A percentile compares a stretch with the other conserved stretches of the same genome.
phyloP scores from a whole-genome alignment of 2,329 filamentous ascomycete genomes.

The Drechslera avenae region DNA sequence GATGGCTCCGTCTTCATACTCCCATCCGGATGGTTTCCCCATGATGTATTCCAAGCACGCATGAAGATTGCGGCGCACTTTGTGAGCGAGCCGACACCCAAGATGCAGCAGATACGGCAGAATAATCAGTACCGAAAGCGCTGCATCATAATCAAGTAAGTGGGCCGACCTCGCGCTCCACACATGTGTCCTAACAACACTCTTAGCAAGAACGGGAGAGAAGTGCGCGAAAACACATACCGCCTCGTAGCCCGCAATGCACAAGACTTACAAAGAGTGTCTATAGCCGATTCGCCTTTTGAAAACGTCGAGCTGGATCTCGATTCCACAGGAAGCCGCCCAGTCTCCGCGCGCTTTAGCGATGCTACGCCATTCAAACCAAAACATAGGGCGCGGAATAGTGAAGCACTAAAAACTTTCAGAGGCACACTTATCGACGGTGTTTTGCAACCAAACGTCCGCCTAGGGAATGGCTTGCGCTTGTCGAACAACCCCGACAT shows the following conservation, averaged over 20 bases:
- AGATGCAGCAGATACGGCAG: conserved; percentile 10
- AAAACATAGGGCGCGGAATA: not conserved
- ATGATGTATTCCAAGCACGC: conserved; percentile 20
- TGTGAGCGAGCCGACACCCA: conserved; percentile 13
- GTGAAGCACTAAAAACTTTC: conserved; percentile 17
- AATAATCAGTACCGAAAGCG: conserved; percentile 6
- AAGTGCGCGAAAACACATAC: not conserved
- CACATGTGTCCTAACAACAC: not conserved
- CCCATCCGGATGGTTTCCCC: conserved; percentile 7
- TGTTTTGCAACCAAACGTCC: conserved; percentile 28
- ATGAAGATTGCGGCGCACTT: conserved; percentile 24
- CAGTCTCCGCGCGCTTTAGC: conserved; percentile 6
- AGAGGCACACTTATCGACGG: conserved; percentile 28
- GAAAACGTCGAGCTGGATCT: conserved; percentile 12
- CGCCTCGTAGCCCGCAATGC: conserved; percentile 19
- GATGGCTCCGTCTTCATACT: conserved; percentile 30
- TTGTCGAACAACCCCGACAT: conserved; percentile 6
- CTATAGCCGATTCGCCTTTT: conserved; percentile 10
- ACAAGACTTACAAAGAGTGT: conserved; percentile 10
- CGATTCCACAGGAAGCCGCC: conserved; percentile 2
- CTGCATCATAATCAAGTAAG: conserved; percentile 22
- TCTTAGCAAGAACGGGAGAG: conserved; percentile 7
- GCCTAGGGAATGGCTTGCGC: conserved; percentile 20
- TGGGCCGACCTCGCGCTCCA: not conserved
- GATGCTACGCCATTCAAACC: conserved; percentile 1